phyloP scores from a whole-genome alignment of 1,284 basidiomycete genomes.

The Heterobasidion parviporum region DNA sequence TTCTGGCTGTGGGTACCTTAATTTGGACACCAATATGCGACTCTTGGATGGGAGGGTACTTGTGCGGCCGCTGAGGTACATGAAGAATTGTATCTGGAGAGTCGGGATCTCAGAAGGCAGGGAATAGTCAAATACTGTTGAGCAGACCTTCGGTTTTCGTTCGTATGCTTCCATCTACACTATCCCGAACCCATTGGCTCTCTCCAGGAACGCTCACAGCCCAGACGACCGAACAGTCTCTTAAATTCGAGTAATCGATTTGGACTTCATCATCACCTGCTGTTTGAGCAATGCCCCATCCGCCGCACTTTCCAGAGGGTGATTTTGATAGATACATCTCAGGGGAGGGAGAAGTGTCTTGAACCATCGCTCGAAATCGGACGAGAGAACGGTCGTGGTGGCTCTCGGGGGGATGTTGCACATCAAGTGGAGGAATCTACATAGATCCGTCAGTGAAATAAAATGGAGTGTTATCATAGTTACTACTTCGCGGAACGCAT shows the following conservation, averaged over 20 bases:
- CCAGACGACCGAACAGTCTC: constrained; percentile 59
- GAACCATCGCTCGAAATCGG: constrained; percentile 68
- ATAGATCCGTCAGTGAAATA: neutral
- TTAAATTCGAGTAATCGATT: constrained; percentile 42
- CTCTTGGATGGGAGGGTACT: constrained; percentile 48
- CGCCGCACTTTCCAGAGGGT: constrained; percentile 39
- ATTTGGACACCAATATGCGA: constrained; percentile 58
- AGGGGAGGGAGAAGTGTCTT: constrained; percentile 65
- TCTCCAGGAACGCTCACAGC: constrained; percentile 64
- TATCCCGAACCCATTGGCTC: constrained; percentile 36
- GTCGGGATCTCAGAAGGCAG: neutral
- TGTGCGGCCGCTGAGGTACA: constrained; percentile 38
- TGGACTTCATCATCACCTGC: constrained; percentile 15
- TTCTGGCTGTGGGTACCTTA: constrained; percentile 36
- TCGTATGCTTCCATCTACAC: constrained; percentile 23
- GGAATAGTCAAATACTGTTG: no score
- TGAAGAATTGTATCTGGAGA: constrained; percentile 6
- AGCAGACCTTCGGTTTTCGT: neutral
- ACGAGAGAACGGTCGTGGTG: constrained; percentile 48
- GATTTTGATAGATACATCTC: constrained; percentile 59
- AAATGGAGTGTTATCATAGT: constrained; percentile 4
- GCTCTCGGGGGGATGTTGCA: constrained; percentile 35
- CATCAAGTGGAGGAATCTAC: constrained; percentile 49
- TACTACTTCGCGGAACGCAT: constrained; percentile 37
- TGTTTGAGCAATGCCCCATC: constrained; percentile 53